These are phyloP conservation scores for Paramecium tetraurelia DNA, from an alignment of 73 alveolate genomes.

Conservation along the genomic window DNA sequence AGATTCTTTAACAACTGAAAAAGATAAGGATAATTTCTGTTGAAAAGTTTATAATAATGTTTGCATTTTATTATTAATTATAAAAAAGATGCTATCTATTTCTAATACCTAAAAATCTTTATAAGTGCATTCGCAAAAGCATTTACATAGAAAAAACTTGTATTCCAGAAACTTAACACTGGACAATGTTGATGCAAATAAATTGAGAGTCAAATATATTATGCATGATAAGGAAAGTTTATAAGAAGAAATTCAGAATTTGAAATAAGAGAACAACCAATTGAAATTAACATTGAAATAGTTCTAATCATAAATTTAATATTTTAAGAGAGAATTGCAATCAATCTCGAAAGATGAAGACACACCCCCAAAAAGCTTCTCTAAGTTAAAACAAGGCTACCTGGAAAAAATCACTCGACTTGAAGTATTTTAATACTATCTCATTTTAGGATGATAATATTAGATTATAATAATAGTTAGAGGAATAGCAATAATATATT, in stretches of 20 bases:
- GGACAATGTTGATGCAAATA: background rate
- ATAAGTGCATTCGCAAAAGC: background rate
- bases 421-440: background rate
- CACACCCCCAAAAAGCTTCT: background rate
- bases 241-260: background rate
- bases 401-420: background rate
- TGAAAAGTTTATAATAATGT: background rate
- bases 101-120: background rate
- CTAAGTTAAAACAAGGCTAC: background rate
- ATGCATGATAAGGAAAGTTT: constrained; percentile 10
- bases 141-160: background rate
- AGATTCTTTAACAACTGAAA: background rate
- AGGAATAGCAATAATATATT: background rate
- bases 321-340: background rate
- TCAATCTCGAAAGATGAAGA: background rate
- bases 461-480: background rate
- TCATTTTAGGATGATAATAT: background rate
- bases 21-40: background rate
- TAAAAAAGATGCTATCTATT: background rate
- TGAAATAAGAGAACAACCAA: background rate
- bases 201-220: background rate
- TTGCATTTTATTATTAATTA: background rate
- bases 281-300: background rate
- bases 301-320: background rate
- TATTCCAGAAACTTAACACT: background rate